Conservation (phyloP, 441 rosid species). For the Melastoma candidum region DNA sequence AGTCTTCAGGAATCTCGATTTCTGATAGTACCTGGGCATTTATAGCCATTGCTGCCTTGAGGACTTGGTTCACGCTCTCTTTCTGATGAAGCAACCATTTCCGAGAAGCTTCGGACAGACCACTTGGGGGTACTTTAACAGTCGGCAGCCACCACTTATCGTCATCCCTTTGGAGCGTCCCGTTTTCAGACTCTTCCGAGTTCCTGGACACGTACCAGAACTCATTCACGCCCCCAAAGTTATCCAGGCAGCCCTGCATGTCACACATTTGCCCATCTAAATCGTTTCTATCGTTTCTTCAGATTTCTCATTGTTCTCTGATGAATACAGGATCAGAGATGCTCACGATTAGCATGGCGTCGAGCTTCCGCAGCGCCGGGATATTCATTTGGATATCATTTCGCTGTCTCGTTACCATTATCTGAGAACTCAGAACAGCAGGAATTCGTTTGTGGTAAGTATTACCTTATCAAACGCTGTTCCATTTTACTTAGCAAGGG, state of each 20-base stretch:
- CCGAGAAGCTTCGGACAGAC: slow-evolving; percentile 59
- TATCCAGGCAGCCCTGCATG: slow-evolving; percentile 63
- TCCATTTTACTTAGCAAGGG: no score
- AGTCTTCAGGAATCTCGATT: slow-evolving; percentile 87
- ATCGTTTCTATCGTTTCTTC: no score
- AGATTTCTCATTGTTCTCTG: no score
- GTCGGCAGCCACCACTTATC: slow-evolving; percentile 98
- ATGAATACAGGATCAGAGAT: background rate
- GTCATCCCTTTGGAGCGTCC: slow-evolving; percentile 51
- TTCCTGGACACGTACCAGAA: slow-evolving; percentile 39
- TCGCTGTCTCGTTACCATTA: slow-evolving; percentile 59
- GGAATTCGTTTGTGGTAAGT: no score
- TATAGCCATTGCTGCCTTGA: slow-evolving; percentile 95
- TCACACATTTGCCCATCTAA: background rate
- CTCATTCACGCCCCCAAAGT: slow-evolving; percentile 51
- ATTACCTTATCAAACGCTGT: no score
- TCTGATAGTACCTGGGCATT: slow-evolving; percentile 89
- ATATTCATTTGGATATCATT: slow-evolving; percentile 79
- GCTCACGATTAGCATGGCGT: slow-evolving; percentile 74
- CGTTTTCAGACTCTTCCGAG: slow-evolving; percentile 58
- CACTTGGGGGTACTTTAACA: slow-evolving; percentile 63
- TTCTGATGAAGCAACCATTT: slow-evolving; percentile 72
- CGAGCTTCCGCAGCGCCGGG: slow-evolving; percentile 81
- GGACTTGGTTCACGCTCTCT: slow-evolving; percentile 87
- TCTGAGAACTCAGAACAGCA: no score